Evolutionary conservation across 176 grass and related monocot species (phyloP), one percentile per base, ranked within the genome.

Genomic region (Thalia dealbata): DNA sequence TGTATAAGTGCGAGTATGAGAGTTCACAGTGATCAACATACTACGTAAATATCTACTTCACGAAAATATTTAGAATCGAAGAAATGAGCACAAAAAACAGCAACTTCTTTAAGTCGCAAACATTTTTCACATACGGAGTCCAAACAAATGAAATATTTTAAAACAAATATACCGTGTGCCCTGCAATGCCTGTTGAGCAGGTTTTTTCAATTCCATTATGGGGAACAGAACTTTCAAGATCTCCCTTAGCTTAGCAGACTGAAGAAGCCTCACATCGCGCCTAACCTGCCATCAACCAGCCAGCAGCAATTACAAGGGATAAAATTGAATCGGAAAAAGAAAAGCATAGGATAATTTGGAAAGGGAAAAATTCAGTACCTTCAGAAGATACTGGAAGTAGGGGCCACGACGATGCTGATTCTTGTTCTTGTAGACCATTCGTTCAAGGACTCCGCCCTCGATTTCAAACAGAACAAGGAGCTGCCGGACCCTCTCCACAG

Each of bases 341-440:
- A 19, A 11, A 75, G 26, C 79, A 78, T 9, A 5, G 15, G 6
- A 59, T 3, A 50, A 46, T 54, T 9, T 21, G 51, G 24, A 22
- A 18, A 32, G 25, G 9, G 16, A 28, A 3, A 50, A 52, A 27
- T 23, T n/a, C 0, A 16, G 7, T 11, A 85, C 87, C 88, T 84
- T 87, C 63, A 84, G 61, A 72, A 91, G 84, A 73, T 84, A 91
- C 69, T 84, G 88, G 75, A 91, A 91, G 79, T 91, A 87, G 8
- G 79, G 30, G 48, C 69, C 62, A 29, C 73, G 62, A 6, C 82
- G 88, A 74, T 91, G 88, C 55, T 87, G 84, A 77, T 87, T 91
- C 29, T 85, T 77, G 73, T 84, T 73, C 73, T 84, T 91, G 76
- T 91, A 84, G 72, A 87, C 81, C 2, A 91, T 82, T 15, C 88